A percentile compares a stretch with the other conserved stretches of the same genome.
Evolutionary conservation across 331 rosid species (phyloP).

Genomic region (Arachis monticola): DNA sequence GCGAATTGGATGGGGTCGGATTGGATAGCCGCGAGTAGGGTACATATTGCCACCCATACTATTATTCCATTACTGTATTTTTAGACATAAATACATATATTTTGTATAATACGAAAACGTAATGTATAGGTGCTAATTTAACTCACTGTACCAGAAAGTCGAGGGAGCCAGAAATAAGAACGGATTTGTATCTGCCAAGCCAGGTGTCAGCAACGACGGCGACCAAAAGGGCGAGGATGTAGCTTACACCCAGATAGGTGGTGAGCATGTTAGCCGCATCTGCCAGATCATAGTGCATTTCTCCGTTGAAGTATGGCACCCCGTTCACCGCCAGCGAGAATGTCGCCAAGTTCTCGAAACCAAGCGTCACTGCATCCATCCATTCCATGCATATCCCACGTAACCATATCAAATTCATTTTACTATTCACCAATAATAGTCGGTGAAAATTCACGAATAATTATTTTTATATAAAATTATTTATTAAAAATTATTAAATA

Average conservation of each 20-base stretch:
- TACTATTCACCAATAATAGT: too few relatives aligned
- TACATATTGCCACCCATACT: too few relatives aligned
- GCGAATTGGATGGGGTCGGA: too few relatives aligned
- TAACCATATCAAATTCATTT: constrained; percentile 3
- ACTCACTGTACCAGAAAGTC: constrained; percentile 59
- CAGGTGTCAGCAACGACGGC: constrained; percentile 77
- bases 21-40: too few relatives aligned
- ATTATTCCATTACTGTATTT: too few relatives aligned
- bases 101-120: too few relatives aligned
- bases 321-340: constrained; percentile 84
- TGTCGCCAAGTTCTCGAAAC: constrained; percentile 75
- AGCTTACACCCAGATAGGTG: constrained; percentile 73
- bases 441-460: too few relatives aligned
- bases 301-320: constrained; percentile 64
- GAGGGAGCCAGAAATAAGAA: constrained; percentile 57
- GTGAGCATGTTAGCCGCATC: constrained; percentile 90
- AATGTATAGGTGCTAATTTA: too few relatives aligned
- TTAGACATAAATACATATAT: too few relatives aligned
- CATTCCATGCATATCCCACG: too few relatives aligned
- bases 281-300: constrained; percentile 69
- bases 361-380: constrained; percentile 54
- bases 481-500: too few relatives aligned
- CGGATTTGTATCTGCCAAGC: constrained; percentile 72
- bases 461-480: too few relatives aligned
- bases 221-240: constrained; percentile 67